phyloP scores from a whole-genome alignment of 768 basidiomycete genomes.

The Psilocybe azurescens region DNA sequence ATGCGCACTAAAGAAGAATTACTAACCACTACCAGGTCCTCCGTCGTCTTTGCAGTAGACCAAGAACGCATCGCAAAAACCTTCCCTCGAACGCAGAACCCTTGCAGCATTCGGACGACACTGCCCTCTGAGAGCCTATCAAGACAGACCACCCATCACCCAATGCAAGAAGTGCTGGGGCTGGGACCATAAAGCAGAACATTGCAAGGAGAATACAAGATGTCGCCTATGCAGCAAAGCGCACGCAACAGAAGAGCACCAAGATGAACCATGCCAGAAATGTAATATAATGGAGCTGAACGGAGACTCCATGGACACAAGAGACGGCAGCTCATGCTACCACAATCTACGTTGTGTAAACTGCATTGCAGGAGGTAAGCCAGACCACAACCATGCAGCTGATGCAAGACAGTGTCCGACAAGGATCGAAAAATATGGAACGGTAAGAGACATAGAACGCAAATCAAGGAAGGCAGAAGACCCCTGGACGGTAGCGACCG shows the following conservation, averaged over 20 bases:
- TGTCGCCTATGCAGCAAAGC: slow-evolving; percentile 10
- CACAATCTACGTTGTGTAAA: no score
- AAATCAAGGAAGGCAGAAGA: slow-evolving; percentile 8
- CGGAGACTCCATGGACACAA: neutral
- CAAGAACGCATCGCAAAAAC: no score
- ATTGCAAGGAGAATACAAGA: neutral
- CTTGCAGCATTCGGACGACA: no score
- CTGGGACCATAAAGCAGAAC: no score
- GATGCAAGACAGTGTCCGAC: no score
- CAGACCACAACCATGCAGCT: no score
- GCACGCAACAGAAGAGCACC: slow-evolving; percentile 5
- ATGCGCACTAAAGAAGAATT: slow-evolving; percentile 17
- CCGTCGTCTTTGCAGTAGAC: slow-evolving; percentile 1
- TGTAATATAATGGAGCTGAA: neutral
- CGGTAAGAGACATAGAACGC: neutral
- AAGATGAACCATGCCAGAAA: neutral
- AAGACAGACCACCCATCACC: no score
- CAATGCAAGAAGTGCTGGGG: no score
- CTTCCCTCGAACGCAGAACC: no score
- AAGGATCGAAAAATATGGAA: no score
- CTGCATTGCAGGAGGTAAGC: no score
- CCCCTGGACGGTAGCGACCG: slow-evolving; percentile 13
- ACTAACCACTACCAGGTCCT: neutral
- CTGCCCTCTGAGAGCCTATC: no score
- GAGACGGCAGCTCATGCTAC: neutral